Percentiles rank a stretch among this genome's conserved stretches.
Evolutionary conservation across 73 alveolate species (phyloP).

Genomic region (Paramecium octaurelia): DNA sequence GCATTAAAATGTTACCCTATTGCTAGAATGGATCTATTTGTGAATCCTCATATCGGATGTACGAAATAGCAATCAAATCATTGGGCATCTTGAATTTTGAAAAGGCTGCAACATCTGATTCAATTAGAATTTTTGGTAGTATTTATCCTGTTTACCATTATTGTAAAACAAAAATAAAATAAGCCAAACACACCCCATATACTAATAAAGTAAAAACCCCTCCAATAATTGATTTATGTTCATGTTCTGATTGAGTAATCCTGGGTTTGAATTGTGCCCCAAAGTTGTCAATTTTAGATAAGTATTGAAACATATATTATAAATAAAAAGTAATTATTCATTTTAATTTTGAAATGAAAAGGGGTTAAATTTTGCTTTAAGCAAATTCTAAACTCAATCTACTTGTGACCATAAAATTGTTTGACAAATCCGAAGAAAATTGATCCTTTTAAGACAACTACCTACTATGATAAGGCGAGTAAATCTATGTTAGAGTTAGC

Average conservation of each 20-base stretch:
- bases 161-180: not conserved
- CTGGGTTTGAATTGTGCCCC: not conserved
- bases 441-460: not conserved
- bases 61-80: not conserved
- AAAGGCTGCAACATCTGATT: not conserved
- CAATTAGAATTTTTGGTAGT: constrained; percentile 12
- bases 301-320: not conserved
- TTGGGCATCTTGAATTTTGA: not conserved
- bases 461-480: constrained; percentile 8
- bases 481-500: not conserved
- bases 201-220: not conserved
- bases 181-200: not conserved
- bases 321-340: not conserved
- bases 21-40: not conserved
- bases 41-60: not conserved
- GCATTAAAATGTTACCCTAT: not conserved
- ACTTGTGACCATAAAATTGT: not conserved
- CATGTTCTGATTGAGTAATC: not conserved
- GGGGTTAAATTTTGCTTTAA: not conserved
- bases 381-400: not conserved
- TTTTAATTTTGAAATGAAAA: not conserved
- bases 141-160: not conserved
- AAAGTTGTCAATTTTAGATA: constrained; percentile 13
- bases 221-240: not conserved
- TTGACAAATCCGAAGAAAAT: not conserved